Evolutionary conservation across 2,329 filamentous ascomycete genomes (phyloP).

Genomic region (Erysiphe pulchra): DNA sequence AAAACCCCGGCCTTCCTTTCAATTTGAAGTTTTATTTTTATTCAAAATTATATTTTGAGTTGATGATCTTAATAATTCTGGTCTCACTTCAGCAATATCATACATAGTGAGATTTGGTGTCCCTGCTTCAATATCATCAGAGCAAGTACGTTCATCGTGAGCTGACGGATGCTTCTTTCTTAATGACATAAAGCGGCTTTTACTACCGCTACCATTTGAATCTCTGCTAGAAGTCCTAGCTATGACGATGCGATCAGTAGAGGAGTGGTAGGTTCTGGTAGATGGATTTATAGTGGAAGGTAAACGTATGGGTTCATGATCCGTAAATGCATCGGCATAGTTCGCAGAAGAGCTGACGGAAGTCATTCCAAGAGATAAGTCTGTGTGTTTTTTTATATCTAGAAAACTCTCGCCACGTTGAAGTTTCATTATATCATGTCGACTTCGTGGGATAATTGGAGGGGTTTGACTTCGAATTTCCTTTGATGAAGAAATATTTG

Average conservation of each 20-base stretch:
- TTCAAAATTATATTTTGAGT: no score
- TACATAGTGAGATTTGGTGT: slow-evolving; percentile 15
- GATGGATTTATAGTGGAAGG: slow-evolving; percentile 15
- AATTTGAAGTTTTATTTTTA: no score
- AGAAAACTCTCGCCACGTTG: slow-evolving; percentile 29
- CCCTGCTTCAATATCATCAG: slow-evolving; percentile 11
- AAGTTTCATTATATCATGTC: slow-evolving; percentile 18
- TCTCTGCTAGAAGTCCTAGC: slow-evolving; percentile 10
- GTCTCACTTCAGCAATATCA: slow-evolving; percentile 8
- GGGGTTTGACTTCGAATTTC: slow-evolving; percentile 8
- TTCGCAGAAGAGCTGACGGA: slow-evolving; percentile 30
- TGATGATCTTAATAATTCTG: not conserved
- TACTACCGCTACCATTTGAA: slow-evolving; percentile 13
- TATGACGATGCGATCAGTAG: slow-evolving; percentile 5
- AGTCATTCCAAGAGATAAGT: slow-evolving; percentile 44
- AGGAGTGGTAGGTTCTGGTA: not conserved
- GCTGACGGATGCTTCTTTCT: slow-evolving; percentile 9
- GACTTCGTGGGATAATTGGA: slow-evolving; percentile 27
- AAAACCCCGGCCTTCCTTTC: no score
- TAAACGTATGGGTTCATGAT: slow-evolving; percentile 16
- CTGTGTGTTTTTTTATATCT: slow-evolving; percentile 33
- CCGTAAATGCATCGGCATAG: slow-evolving; percentile 38
- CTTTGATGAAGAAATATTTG: slow-evolving; percentile 14
- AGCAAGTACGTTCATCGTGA: slow-evolving; percentile 7
- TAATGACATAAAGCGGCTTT: slow-evolving; percentile 36